phyloP scores from a whole-genome alignment of 1,284 basidiomycete species.

The Apiotrichum siamense region DNA sequence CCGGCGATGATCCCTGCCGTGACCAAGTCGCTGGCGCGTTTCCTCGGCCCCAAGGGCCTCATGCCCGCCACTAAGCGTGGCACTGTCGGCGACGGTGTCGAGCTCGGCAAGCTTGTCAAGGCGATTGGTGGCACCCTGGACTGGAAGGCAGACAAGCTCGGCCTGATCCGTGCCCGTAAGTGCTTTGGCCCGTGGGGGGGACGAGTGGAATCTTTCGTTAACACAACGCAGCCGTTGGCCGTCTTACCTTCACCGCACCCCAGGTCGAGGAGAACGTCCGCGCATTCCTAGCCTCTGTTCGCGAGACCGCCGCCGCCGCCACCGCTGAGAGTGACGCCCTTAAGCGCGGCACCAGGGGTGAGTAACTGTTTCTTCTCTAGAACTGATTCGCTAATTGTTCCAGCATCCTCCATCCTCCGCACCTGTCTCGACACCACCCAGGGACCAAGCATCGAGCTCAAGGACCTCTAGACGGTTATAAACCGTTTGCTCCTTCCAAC shows the following conservation, averaged over 20 bases:
- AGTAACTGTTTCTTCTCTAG: slow-evolving; percentile 2
- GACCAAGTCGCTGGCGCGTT: slow-evolving; percentile 73
- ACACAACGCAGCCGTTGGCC: slow-evolving; percentile 16
- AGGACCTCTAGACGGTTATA: slow-evolving; percentile 31
- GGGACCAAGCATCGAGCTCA: slow-evolving; percentile 66
- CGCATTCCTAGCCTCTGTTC: slow-evolving; percentile 68
- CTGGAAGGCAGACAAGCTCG: slow-evolving; percentile 86
- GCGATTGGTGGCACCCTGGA: slow-evolving; percentile 76
- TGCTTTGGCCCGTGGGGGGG: not conserved
- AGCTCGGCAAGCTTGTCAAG: slow-evolving; percentile 67
- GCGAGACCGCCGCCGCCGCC: slow-evolving; percentile 22
- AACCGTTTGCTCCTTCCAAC: not conserved
- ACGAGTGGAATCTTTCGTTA: not conserved
- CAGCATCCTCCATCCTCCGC: slow-evolving; percentile 65
- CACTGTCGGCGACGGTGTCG: slow-evolving; percentile 75
- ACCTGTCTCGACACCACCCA: slow-evolving; percentile 77
- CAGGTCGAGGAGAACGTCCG: slow-evolving; percentile 75
- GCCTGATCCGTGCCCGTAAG: slow-evolving; percentile 64
- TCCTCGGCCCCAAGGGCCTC: slow-evolving; percentile 85
- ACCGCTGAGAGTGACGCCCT: slow-evolving; percentile 12
- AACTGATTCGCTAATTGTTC: not conserved
- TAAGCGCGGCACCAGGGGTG: slow-evolving; percentile 23
- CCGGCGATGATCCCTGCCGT: slow-evolving; percentile 72
- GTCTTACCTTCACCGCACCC: slow-evolving; percentile 67
- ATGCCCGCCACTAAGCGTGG: slow-evolving; percentile 94